A percentile compares a stretch with the other conserved stretches of the same genome.
These are phyloP conservation scores for Onygenales sp. DNA, from an alignment of 2,329 filamentous ascomycete genomes.

Conservation along the genomic window DNA sequence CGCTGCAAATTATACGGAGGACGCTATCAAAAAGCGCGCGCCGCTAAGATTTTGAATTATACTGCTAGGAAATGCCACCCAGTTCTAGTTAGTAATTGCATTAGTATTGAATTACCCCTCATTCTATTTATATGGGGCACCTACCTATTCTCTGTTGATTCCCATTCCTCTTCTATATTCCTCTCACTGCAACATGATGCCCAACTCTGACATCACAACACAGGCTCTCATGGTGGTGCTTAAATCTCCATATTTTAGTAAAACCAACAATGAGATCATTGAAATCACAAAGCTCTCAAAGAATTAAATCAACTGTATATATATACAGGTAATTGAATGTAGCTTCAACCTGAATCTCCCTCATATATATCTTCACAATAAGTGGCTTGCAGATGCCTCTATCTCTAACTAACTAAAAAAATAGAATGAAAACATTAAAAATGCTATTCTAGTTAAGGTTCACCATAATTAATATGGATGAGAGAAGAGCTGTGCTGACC, in stretches of 20 bases:
- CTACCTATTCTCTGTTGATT: background rate
- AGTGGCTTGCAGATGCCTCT: conserved; percentile 7
- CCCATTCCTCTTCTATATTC: background rate
- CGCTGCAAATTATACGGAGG: no score
- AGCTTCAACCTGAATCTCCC: conserved; percentile 5
- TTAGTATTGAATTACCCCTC: background rate
- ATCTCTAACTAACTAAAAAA: no score
- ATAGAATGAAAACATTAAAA: no score
- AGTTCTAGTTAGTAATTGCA: background rate
- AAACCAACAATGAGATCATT: background rate
- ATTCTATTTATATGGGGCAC: background rate
- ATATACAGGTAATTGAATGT: background rate
- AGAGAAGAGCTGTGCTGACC: conserved; percentile 8
- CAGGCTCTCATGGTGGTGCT: background rate
- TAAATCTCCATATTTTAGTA: background rate
- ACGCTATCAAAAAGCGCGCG: no score
- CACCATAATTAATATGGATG: conserved; percentile 1
- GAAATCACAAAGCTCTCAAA: background rate
- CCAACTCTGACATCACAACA: background rate
- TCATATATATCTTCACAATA: conserved; percentile 5
- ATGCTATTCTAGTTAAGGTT: conserved; percentile 1
- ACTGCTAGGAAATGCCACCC: no score
- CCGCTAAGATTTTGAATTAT: no score
- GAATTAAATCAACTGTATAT: background rate
- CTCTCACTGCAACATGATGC: background rate